These are phyloP conservation scores for Lachancea dasiensis DNA, from an alignment of 805 yeast genomes.

Conservation along the genomic window DNA sequence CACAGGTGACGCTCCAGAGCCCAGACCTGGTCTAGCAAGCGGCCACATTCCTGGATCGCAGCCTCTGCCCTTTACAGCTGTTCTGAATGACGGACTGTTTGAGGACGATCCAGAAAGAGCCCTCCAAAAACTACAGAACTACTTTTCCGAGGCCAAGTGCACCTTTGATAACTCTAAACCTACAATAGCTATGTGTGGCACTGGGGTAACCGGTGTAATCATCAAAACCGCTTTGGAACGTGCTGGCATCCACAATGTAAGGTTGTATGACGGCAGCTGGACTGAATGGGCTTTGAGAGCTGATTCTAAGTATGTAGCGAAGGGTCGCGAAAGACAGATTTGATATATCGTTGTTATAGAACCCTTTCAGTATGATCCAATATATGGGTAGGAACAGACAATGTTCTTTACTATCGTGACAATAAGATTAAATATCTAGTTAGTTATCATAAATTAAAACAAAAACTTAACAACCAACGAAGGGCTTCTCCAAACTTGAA, in stretches of 20 bases:
- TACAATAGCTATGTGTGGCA: slow-evolving; percentile 85
- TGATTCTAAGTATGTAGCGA: slow-evolving; percentile 19
- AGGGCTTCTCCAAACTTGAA: neutral
- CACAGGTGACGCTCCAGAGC: slow-evolving; percentile 79
- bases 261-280: slow-evolving; percentile 85
- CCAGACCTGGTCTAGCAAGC: slow-evolving; percentile 78
- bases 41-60: slow-evolving; percentile 86
- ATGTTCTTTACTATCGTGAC: neutral
- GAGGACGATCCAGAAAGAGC: slow-evolving; percentile 31
- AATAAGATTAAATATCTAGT: slow-evolving; percentile 4
- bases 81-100: slow-evolving; percentile 48
- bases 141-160: slow-evolving; percentile 40
- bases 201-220: slow-evolving; percentile 93
- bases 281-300: slow-evolving; percentile 36
- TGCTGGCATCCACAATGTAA: slow-evolving; percentile 44
- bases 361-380: neutral
- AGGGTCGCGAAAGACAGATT: slow-evolving; percentile 17
- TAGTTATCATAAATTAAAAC: neutral
- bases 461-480: neutral
- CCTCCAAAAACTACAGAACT: slow-evolving; percentile 39
- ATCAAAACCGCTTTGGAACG: slow-evolving; percentile 66
- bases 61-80: slow-evolving; percentile 66
- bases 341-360: too few species aligned
- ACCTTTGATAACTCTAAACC: slow-evolving; percentile 45
- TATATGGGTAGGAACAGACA: too few species aligned